These are phyloP conservation scores for Talaromyces adpressus DNA, from an alignment of 495 filamentous ascomycete species.

Conservation along the genomic window DNA sequence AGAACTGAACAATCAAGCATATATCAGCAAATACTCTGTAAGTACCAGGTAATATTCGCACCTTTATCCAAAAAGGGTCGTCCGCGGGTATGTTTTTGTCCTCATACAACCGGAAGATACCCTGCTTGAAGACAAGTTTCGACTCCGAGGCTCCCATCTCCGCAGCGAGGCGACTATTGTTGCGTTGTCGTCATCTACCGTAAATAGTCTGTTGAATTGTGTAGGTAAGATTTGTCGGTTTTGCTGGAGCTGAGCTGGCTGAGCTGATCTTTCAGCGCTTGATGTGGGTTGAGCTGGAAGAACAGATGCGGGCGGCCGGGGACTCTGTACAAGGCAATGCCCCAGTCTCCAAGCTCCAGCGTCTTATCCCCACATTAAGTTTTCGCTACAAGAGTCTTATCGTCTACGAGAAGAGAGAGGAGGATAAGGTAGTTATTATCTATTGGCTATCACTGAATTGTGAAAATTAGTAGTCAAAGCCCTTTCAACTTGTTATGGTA, in stretches of 20 bases:
- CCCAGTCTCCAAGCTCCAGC: not conserved
- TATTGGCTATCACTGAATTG: not conserved
- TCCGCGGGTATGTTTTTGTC: slow-evolving; percentile 79
- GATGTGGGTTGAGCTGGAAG: not conserved
- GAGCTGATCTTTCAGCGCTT: not conserved
- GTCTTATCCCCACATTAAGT: not conserved
- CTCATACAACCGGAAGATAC: slow-evolving; percentile 94
- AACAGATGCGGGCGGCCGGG: slow-evolving; percentile 1
- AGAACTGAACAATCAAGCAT: slow-evolving; percentile 50
- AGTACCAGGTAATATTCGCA: slow-evolving; percentile 35
- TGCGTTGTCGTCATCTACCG: not conserved
- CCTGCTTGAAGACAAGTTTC: slow-evolving; percentile 98
- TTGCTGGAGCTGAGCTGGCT: not conserved
- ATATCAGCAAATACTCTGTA: not conserved
- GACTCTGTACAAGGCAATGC: not conserved
- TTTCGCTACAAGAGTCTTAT: not conserved
- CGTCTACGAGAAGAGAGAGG: not conserved
- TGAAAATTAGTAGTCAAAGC: not conserved
- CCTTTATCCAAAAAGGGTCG: slow-evolving; percentile 90
- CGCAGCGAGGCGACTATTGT: slow-evolving; percentile 1
- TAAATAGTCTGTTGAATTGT: not conserved
- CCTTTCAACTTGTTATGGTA: not conserved
- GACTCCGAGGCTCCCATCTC: slow-evolving; percentile 97
- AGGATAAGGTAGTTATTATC: not conserved
- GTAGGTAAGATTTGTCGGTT: not conserved